A percentile compares a stretch with the other conserved stretches of the same genome.
phyloP scores from a whole-genome alignment of 1,284 basidiomycete genomes.

The Rhodotorula sp. region DNA sequence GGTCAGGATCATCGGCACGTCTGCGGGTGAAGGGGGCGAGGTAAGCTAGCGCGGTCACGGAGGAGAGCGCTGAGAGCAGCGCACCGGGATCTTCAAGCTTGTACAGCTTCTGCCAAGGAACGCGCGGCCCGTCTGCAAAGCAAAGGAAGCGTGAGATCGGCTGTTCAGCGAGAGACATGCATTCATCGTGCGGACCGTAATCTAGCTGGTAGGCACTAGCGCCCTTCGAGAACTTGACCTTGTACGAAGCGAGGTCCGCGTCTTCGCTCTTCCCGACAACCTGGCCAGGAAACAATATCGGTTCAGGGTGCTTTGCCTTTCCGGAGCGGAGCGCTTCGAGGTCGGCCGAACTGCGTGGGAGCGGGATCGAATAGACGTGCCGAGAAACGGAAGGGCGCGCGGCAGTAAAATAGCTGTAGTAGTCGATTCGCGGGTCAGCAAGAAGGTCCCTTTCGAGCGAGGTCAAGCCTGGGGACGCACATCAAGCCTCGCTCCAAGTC shows the following conservation, averaged over 20 bases:
- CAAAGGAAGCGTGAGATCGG: no score
- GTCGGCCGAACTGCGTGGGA: conserved; percentile 54
- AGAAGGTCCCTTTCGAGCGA: neutral
- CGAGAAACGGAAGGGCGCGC: conserved; percentile 78
- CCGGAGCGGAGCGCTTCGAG: conserved; percentile 39
- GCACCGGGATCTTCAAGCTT: conserved; percentile 62
- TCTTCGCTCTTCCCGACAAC: neutral
- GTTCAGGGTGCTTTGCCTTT: conserved; percentile 47
- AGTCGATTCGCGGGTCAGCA: neutral
- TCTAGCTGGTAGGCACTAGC: conserved; percentile 79
- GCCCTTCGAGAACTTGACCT: conserved; percentile 66
- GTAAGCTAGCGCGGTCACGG: no score
- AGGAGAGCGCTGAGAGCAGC: conserved; percentile 39
- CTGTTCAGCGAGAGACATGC: neutral
- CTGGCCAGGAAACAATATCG: conserved; percentile 65
- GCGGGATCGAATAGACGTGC: conserved; percentile 72
- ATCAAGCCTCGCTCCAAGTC: conserved; percentile 66
- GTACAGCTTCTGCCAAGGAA: conserved; percentile 82
- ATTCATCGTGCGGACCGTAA: conserved; percentile 47
- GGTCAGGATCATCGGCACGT: conserved; percentile 63
- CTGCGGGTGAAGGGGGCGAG: conserved; percentile 47
- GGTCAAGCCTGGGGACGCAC: conserved; percentile 55
- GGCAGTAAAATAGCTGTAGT: conserved; percentile 75
- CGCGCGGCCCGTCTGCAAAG: conserved; percentile 67
- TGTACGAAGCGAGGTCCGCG: neutral